phyloP scores from a whole-genome alignment of 495 filamentous ascomycete species.

The Penicillium paxilli region DNA sequence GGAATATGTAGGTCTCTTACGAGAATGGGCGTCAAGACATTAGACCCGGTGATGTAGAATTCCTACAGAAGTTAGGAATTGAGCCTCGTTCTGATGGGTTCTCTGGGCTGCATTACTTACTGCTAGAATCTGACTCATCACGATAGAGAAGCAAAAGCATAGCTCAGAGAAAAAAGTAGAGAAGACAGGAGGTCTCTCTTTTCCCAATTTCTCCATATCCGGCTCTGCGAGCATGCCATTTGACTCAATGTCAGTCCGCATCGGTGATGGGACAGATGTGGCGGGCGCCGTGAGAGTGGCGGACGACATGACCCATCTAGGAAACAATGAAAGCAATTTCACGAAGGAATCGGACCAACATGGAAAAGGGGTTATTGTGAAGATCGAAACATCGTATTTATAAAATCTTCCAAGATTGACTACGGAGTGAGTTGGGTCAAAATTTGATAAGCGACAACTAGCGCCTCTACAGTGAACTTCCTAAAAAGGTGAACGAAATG shows the following conservation, averaged over 20 bases:
- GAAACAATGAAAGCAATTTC: background rate
- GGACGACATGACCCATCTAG: background rate
- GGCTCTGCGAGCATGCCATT: background rate
- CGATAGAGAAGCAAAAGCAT: conserved; percentile 70
- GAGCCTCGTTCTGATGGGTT: background rate
- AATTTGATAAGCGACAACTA: conserved; percentile 3
- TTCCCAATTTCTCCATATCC: conserved; percentile 64
- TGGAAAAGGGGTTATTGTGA: background rate
- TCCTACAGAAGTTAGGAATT: conserved; percentile 41
- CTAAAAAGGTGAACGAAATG: conserved; percentile 1
- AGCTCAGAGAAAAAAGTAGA: conserved; percentile 58
- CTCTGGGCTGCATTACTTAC: too few relatives aligned
- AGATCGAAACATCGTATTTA: background rate
- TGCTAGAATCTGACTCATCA: conserved; percentile 72
- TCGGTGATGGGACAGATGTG: background rate
- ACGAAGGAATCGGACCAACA: background rate
- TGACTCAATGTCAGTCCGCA: background rate
- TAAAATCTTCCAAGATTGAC: background rate
- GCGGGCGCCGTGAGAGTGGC: background rate
- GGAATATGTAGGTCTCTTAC: conserved; percentile 64
- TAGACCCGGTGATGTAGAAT: conserved; percentile 87
- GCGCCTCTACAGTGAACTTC: conserved; percentile 4
- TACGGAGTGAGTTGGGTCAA: background rate
- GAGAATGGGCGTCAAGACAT: conserved; percentile 73
- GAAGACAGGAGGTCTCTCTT: conserved; percentile 70